phyloP scores from a whole-genome alignment of 2,329 filamentous ascomycete species.

The Neofusicoccum kwambonambiense region DNA sequence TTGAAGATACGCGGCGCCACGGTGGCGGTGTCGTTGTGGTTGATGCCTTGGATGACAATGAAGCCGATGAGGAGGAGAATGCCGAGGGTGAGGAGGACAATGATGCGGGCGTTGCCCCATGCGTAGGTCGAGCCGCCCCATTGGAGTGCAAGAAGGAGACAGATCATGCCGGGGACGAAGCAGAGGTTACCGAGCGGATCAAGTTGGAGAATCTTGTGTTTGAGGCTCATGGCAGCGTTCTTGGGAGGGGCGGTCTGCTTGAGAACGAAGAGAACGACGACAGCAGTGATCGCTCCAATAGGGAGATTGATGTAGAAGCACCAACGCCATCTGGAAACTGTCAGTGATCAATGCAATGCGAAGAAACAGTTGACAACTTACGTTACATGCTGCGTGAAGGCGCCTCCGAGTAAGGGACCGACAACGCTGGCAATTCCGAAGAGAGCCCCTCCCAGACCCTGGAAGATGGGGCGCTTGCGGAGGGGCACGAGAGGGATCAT shows the following conservation, averaged over 20 bases:
- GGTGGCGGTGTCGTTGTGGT: constrained; percentile 39
- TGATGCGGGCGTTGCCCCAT: constrained; percentile 47
- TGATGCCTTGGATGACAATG: constrained; percentile 38
- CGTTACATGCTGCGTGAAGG: constrained; percentile 34
- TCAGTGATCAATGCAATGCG: not conserved
- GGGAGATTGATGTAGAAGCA: constrained; percentile 57
- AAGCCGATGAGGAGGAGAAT: constrained; percentile 42
- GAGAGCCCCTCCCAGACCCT: constrained; percentile 36
- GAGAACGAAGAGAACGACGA: constrained; percentile 41
- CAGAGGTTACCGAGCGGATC: constrained; percentile 45
- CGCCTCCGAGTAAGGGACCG: constrained; percentile 50
- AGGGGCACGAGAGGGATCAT: constrained; percentile 38
- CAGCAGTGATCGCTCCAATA: constrained; percentile 46
- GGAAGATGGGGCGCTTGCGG: constrained; percentile 43
- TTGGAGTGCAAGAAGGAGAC: constrained; percentile 50
- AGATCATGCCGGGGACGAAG: constrained; percentile 49
- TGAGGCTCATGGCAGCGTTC: constrained; percentile 26
- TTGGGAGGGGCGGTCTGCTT: constrained; percentile 28
- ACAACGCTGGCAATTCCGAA: constrained; percentile 50
- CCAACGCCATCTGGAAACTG: constrained; percentile 46
- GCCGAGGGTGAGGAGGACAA: constrained; percentile 47
- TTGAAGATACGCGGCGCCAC: constrained; percentile 38
- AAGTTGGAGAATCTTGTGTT: constrained; percentile 39
- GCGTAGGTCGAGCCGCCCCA: constrained; percentile 51
- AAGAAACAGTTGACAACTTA: not conserved